These are phyloP conservation scores for Gossypium bickii DNA, from an alignment of 345 rosid genomes.

Conservation along the genomic window DNA sequence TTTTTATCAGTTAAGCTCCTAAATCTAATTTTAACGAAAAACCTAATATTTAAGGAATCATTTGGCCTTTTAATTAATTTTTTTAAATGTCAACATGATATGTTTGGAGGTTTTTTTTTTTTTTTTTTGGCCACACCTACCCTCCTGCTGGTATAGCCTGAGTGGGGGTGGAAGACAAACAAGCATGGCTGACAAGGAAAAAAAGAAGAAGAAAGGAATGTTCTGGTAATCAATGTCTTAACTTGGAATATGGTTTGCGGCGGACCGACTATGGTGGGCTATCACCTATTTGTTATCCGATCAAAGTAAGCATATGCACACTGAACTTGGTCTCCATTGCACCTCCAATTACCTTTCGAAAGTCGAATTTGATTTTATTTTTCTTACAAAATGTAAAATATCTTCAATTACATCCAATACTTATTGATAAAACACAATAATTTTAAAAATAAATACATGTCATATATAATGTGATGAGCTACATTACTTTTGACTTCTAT, in stretches of 20 bases:
- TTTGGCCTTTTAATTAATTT: no score
- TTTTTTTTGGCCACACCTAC: background rate
- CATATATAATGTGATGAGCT: background rate
- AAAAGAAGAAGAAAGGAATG: slow-evolving; percentile 15
- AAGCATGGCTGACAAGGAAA: background rate
- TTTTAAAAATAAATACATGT: no score
- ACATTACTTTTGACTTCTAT: background rate
- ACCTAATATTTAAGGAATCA: no score
- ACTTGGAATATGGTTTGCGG: slow-evolving; percentile 41
- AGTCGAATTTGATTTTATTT: background rate
- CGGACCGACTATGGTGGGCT: slow-evolving; percentile 45
- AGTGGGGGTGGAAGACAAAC: background rate
- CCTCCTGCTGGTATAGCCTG: background rate
- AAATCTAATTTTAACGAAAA: no score
- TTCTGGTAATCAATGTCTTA: slow-evolving; percentile 18
- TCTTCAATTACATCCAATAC: no score
- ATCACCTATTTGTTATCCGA: background rate
- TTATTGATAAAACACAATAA: no score
- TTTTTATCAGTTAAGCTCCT: no score
- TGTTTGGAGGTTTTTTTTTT: background rate
- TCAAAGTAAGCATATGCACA: background rate
- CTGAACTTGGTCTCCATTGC: slow-evolving; percentile 8
- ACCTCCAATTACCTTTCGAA: background rate
- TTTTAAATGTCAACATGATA: no score
- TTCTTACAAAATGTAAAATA: no score